Evolutionary conservation across 768 basidiomycete genomes (phyloP).

Genomic region (Tricholomella constricta): DNA sequence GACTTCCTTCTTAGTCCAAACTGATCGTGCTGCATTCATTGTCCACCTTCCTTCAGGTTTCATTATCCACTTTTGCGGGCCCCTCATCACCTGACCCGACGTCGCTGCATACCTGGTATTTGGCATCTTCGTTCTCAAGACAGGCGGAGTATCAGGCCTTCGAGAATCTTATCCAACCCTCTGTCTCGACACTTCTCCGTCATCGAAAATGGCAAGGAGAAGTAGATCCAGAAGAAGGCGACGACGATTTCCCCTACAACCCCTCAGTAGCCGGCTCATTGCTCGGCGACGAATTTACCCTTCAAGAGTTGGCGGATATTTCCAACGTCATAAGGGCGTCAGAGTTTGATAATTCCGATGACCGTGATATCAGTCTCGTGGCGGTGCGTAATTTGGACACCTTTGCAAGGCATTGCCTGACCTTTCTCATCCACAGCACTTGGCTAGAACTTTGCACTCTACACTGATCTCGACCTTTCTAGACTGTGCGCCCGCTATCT

Average conservation of each 20-base stretch:
- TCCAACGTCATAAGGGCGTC: conserved; percentile 5
- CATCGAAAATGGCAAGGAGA: conserved; percentile 35
- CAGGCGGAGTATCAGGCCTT: conserved; percentile 55
- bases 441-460: conserved; percentile 76
- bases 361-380: conserved; percentile 2
- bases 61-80: conserved; percentile 32
- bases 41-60: conserved; percentile 61
- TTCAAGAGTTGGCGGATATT: conserved; percentile 12
- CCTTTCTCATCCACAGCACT: conserved; percentile 43
- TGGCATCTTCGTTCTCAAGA: conserved; percentile 59
- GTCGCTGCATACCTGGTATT: conserved; percentile 59
- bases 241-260: conserved; percentile 34
- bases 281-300: neutral
- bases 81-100: conserved; percentile 4
- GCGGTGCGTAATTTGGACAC: conserved; percentile 7
- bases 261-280: conserved; percentile 8
- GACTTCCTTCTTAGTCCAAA: conserved; percentile 58
- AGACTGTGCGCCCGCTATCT: conserved; percentile 82
- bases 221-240: conserved; percentile 35
- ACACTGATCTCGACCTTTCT: conserved; percentile 83
- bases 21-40: conserved; percentile 75
- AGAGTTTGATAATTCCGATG: conserved; percentile 4
- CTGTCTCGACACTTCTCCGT: conserved; percentile 2
- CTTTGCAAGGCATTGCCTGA: neutral
- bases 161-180: conserved; percentile 44